Conservation (phyloP, 768 basidiomycete species). For the Collybia nuda region DNA sequence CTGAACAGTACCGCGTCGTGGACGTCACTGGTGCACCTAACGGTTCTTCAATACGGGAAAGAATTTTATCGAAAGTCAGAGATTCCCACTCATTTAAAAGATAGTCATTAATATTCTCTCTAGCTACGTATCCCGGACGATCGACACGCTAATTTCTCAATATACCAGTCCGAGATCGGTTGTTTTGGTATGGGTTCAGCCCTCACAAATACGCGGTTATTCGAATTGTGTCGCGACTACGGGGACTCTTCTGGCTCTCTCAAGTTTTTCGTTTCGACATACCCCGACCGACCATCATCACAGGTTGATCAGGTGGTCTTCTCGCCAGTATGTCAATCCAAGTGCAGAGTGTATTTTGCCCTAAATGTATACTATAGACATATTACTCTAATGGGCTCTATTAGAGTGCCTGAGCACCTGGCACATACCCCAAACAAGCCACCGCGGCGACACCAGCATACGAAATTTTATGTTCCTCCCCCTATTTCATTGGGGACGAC, state of each 20-base stretch:
- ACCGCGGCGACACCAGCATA: neutral
- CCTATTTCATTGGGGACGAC: neutral
- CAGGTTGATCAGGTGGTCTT: constrained; percentile 9
- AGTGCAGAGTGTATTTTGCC: neutral
- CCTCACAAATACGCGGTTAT: constrained; percentile 38
- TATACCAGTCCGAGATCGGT: constrained; percentile 50
- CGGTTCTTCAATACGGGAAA: constrained; percentile 43
- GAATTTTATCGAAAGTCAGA: constrained; percentile 43
- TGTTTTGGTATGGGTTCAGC: constrained; percentile 40
- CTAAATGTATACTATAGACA: neutral
- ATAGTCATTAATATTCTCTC: neutral
- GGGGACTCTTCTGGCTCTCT: constrained; percentile 48
- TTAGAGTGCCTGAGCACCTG: neutral
- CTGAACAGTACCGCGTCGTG: constrained; percentile 48
- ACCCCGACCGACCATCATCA: constrained; percentile 38
- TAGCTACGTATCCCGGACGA: constrained; percentile 47
- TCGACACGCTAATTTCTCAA: constrained; percentile 33
- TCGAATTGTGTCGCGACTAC: constrained; percentile 39
- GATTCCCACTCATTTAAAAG: neutral
- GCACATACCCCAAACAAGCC: neutral
- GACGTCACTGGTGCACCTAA: constrained; percentile 46
- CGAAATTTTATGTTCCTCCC: neutral
- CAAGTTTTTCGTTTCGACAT: constrained; percentile 51
- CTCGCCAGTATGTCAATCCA: constrained; percentile 12
- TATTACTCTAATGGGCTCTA: constrained; percentile 1